Percentiles rank a stretch among this genome's conserved stretches.
These are phyloP conservation scores for Saccharum hybrid DNA, from an alignment of 202 grass and related monocot species.

Conservation along the genomic window DNA sequence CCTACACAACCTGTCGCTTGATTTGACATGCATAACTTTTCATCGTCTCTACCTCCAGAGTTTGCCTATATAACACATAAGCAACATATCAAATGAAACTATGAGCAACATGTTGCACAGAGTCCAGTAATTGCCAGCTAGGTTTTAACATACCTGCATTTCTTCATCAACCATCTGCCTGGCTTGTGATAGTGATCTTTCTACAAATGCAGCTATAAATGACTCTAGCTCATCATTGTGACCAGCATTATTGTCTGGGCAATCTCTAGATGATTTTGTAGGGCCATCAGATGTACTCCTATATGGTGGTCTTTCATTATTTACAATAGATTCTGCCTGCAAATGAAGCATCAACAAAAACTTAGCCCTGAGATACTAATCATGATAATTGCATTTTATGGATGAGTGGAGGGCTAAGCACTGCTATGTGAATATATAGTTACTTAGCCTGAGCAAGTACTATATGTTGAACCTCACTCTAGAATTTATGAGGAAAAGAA, in stretches of 20 bases:
- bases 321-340: slow-evolving; percentile 41
- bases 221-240: slow-evolving; percentile 42
- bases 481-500: slow-evolving; percentile 35
- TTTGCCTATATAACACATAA: slow-evolving; percentile 24
- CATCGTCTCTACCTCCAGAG: slow-evolving; percentile 29
- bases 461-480: slow-evolving; percentile 10
- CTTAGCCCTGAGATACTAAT: slow-evolving; percentile 25
- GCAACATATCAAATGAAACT: slow-evolving; percentile 9
- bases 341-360: slow-evolving; percentile 33
- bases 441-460: slow-evolving; percentile 29
- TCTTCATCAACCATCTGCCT: slow-evolving; percentile 51
- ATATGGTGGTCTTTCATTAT: slow-evolving; percentile 27
- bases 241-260: slow-evolving; percentile 30
- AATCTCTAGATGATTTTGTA: slow-evolving; percentile 22
- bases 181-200: slow-evolving; percentile 55
- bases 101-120: background rate
- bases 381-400: slow-evolving; percentile 23
- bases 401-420: background rate
- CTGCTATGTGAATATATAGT: background rate
- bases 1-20: slow-evolving; percentile 7
- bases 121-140: slow-evolving; percentile 15
- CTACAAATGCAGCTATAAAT: slow-evolving; percentile 47
- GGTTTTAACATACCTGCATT: slow-evolving; percentile 49
- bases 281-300: slow-evolving; percentile 4
- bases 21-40: slow-evolving; percentile 32